Evolutionary conservation across 768 basidiomycete species (phyloP), one percentile per base, ranked within the genome.

Genomic region (Terana coerulea): DNA sequence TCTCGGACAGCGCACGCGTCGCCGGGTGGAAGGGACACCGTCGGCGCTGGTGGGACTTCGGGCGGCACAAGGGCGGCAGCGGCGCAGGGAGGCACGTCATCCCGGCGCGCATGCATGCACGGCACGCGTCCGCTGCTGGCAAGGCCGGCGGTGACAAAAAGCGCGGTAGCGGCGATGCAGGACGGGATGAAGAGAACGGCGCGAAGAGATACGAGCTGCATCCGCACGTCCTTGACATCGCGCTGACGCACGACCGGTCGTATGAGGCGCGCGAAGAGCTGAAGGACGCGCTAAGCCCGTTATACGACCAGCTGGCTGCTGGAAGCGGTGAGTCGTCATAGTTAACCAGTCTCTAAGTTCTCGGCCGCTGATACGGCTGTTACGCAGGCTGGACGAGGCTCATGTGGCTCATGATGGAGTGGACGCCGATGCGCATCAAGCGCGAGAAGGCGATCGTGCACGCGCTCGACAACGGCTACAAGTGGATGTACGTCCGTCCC

Each of bases 381-480:
- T n/a, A n/a, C n/a, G 29, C 29, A 46, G 30, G 45, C 8, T 30
- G 28, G 45, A 46, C 15, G 17, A 9, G 45, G 5, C 19, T 33
- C 8, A 33, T 45, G 0, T 88, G 86, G 86, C 84, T 84, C 83
- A 56, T 84, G 19, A 63, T 88, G 26, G 86, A 88, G 61, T 52
- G 68, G 7, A 19, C 69, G 19, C 67, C 69, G 9, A 24, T 21
- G 29, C 41, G 52, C 21, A 24, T 54, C 36, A 54, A 51, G 31
- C 46, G 51, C 33, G 46, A 57, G 33, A 41, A 53, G 21, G 52
- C 53, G 3, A 62, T 77, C 9, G 75, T 83, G 0, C 59, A 84
- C 46, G 77, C 83, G 45, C 37, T 34, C 5, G 36, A 51, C 33
- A 37, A 7, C 45, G 45, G 47, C 17, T 57, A 49, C 31, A 44